Base-by-base conservation (phyloP, 768 basidiomycete species). In the Pisolithus sp. region DNA sequence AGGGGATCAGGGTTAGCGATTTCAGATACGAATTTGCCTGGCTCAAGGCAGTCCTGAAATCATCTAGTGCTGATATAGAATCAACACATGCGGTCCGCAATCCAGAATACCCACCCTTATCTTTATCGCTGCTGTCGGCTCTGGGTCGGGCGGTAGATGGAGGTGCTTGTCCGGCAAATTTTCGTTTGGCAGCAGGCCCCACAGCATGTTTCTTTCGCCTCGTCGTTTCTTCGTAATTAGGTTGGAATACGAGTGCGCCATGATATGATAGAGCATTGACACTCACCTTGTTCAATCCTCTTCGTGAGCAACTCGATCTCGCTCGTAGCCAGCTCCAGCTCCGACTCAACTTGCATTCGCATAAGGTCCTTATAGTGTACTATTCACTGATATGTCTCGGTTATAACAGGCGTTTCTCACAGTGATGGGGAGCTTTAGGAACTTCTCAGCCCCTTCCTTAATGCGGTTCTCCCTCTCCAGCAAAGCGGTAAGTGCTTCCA, bases 381-480 rank as follows among this genome's bases (percentile, higher is more conserved):
- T 37, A 43, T 53, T 59, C 39, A 62, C 46, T 51, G 24, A 24
- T 21, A 45, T 48, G 28, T 20, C 24, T 53, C 39, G 53, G 38
- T 53, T 37, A 53, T 40, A n/a, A 51, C 46, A 46, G 51, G 52
- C 24, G 48, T 38, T 66, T 49, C 65, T 21, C 59, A 83, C 84
- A 43, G 74, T 74, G 38, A 82, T 62, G 30, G 76, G 69, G 69
- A 89, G 84, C 58, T 82, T 82, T 13, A 96, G 73, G 54, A 97
- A 76, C 58, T 88, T 93, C 73, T 94, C 91, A 1, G 93, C 93
- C 10, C 93, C 93, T 67, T 93, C 92, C 65, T 83, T 91, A 55
- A 96, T 91, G 50, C 86, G 77, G 55, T 81, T 82, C 70, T 93
- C 86, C 54, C 88, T 76, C 49, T 81, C 79, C 18, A 94, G 73